Evolutionary conservation across 306 rosid species (phyloP).

Genomic region (Cucurbita argyrosperma): DNA sequence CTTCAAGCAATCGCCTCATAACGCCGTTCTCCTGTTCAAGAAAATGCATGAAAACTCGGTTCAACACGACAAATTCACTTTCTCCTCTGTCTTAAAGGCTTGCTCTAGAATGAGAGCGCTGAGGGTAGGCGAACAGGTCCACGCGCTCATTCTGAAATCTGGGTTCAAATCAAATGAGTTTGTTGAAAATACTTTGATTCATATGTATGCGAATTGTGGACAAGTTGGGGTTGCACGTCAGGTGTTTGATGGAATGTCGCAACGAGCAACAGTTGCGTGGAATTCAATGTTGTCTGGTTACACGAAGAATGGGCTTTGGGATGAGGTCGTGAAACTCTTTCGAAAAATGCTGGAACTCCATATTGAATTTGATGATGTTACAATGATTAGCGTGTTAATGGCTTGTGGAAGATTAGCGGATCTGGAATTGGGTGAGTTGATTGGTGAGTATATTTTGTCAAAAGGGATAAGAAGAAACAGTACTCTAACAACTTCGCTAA

Average conservation of each 20-base stretch:
- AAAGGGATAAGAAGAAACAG: slow-evolving; percentile 20
- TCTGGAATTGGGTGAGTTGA: slow-evolving; percentile 42
- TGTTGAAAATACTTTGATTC: slow-evolving; percentile 37
- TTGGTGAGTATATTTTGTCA: slow-evolving; percentile 22
- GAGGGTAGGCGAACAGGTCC: slow-evolving; percentile 36
- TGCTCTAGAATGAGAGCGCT: slow-evolving; percentile 27
- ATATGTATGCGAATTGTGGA: slow-evolving; percentile 27
- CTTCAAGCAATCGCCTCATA: slow-evolving; percentile 21
- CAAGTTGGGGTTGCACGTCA: slow-evolving; percentile 27
- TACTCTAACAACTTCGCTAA: slow-evolving; percentile 33
- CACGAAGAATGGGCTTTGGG: slow-evolving; percentile 31
- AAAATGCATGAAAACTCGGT: slow-evolving; percentile 26
- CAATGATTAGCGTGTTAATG: slow-evolving; percentile 31
- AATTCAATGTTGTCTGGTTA: slow-evolving; percentile 44
- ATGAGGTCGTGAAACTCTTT: slow-evolving; percentile 34
- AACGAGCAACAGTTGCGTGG: slow-evolving; percentile 25
- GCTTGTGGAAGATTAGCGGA: slow-evolving; percentile 43
- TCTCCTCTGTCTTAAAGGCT: slow-evolving; percentile 36
- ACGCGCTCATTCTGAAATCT: slow-evolving; percentile 29
- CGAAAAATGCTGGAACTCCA: slow-evolving; percentile 12
- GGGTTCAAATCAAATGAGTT: slow-evolving; percentile 22
- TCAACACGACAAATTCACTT: slow-evolving; percentile 26
- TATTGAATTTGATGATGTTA: slow-evolving; percentile 36
- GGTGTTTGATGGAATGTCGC: slow-evolving; percentile 40
- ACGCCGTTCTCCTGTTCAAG: slow-evolving; percentile 29